Evolutionary conservation across 768 basidiomycete species (phyloP).

Genomic region (Mycena epipterygia): DNA sequence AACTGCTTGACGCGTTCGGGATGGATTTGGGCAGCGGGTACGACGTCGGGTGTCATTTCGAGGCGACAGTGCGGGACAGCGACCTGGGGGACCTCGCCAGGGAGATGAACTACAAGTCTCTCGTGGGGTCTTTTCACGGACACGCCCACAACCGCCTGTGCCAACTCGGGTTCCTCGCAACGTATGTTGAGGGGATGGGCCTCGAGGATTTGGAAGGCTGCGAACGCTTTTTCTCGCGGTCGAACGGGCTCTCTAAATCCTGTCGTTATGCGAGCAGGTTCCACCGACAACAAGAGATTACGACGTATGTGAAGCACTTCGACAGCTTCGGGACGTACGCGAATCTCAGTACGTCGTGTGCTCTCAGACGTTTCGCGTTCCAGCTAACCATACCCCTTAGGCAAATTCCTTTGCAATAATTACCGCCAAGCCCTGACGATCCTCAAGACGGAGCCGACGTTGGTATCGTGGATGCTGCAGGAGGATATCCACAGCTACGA

Average conservation of each 20-base stretch:
- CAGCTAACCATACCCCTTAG: background rate
- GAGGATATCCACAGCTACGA: background rate
- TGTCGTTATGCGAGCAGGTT: no score
- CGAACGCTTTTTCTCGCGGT: no score
- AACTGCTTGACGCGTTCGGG: constrained; percentile 15
- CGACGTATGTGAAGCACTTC: background rate
- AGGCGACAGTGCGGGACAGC: no score
- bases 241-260: no score
- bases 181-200: constrained; percentile 1
- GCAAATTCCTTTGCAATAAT: constrained; percentile 6
- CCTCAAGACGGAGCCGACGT: background rate
- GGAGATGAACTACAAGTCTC: background rate
- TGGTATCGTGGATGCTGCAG: background rate
- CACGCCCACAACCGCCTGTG: background rate
- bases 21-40: background rate
- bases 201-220: no score
- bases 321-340: constrained; percentile 1
- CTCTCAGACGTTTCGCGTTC: background rate
- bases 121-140: background rate
- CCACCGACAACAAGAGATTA: background rate
- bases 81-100: no score
- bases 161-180: constrained; percentile 4
- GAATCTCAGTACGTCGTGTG: background rate
- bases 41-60: constrained; percentile 25
- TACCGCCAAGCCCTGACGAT: constrained; percentile 6